A percentile compares a stretch with the other conserved stretches of the same genome.
Conservation (phyloP, 2,329 filamentous ascomycete species). For the Juglanconis juglandina region DNA sequence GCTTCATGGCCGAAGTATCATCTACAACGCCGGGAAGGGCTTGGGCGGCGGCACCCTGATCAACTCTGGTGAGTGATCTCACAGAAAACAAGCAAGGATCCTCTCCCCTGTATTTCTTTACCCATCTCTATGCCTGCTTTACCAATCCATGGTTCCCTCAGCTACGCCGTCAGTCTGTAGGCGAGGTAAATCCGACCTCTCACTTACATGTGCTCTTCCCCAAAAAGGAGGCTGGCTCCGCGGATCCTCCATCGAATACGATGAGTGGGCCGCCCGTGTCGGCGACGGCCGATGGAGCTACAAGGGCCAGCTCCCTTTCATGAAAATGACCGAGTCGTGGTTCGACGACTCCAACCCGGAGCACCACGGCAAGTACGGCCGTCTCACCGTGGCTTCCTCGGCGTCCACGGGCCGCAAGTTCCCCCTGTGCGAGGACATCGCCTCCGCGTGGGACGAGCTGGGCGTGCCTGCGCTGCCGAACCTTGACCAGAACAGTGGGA, state of each 20-base stretch:
- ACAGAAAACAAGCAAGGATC: background rate
- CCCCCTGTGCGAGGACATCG: conserved; percentile 28
- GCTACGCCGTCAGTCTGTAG: no score
- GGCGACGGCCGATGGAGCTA: conserved; percentile 36
- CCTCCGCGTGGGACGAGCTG: conserved; percentile 29
- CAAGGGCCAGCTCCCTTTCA: conserved; percentile 29
- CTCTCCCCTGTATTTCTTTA: no score
- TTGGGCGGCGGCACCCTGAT: conserved; percentile 39
- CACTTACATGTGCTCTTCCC: no score
- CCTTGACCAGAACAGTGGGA: conserved; percentile 26
- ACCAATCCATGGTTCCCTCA: no score
- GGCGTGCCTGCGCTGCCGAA: conserved; percentile 24
- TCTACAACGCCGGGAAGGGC: conserved; percentile 33
- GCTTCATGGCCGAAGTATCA: conserved; percentile 24
- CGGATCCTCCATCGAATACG: conserved; percentile 41
- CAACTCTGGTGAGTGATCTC: conserved; percentile 31
- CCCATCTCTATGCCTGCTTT: no score
- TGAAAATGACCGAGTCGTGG: conserved; percentile 23
- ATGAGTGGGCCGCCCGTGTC: conserved; percentile 40
- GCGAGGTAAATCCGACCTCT: no score
- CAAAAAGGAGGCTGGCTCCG: conserved; percentile 42
- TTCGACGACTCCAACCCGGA: conserved; percentile 19
- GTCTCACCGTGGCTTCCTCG: conserved; percentile 24
- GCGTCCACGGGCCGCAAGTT: conserved; percentile 28
- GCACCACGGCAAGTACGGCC: conserved; percentile 27